phyloP scores from a whole-genome alignment of 1,284 basidiomycete species.

The Malassezia vespertilionis region DNA sequence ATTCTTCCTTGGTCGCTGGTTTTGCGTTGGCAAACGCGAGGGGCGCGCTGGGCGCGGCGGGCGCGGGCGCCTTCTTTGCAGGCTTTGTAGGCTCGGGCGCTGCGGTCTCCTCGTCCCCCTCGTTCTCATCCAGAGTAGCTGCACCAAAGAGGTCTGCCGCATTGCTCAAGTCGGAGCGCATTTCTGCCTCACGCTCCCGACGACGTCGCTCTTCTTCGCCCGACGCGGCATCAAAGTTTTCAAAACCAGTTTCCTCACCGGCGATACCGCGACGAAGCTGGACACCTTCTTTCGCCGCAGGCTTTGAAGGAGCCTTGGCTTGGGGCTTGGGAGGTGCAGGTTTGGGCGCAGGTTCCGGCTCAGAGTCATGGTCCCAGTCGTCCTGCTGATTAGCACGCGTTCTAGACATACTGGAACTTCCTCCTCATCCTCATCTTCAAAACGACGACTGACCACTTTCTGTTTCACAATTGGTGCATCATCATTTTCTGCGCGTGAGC shows the following conservation, averaged over 20 bases:
- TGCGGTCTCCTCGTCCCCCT: no score
- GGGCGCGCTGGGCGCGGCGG: not conserved
- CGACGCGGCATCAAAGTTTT: constrained; percentile 5
- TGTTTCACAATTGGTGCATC: constrained; percentile 22
- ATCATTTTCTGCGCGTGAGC: constrained; percentile 33
- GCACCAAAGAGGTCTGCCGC: constrained; percentile 39
- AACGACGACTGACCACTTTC: constrained; percentile 19
- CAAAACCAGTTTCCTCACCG: constrained; percentile 3
- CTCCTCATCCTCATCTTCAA: constrained; percentile 46
- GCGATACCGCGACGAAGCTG: not conserved
- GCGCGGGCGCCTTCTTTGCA: no score
- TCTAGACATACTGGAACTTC: constrained; percentile 34
- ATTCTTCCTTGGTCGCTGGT: constrained; percentile 38
- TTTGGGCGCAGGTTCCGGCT: constrained; percentile 39
- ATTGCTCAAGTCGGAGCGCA: constrained; percentile 41
- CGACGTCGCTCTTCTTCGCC: constrained; percentile 25
- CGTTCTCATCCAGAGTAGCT: constrained; percentile 21
- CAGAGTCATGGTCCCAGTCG: constrained; percentile 47
- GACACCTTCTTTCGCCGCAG: constrained; percentile 16
- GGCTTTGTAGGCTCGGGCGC: not conserved
- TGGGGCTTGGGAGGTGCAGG: constrained; percentile 36
- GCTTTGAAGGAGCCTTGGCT: constrained; percentile 41
- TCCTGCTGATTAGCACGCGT: no score
- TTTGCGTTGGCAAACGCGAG: constrained; percentile 20
- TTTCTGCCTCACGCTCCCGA: constrained; percentile 34